Conservation (phyloP, 2,329 filamentous ascomycete genomes). For the Ascochyta rabiei region DNA sequence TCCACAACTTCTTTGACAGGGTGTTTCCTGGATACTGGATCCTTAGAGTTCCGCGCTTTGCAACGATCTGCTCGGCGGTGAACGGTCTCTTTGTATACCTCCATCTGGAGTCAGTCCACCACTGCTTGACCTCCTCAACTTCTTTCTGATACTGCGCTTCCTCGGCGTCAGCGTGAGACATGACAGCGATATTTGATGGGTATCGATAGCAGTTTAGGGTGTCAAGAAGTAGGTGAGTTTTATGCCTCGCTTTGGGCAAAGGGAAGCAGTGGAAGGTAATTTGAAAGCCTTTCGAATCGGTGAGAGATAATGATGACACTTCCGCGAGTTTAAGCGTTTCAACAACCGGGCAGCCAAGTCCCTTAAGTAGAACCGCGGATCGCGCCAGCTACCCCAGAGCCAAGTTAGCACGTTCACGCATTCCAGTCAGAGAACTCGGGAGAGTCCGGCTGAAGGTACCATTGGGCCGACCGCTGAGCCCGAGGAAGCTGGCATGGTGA, state of each 20-base stretch:
- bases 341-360: conserved; percentile 33
- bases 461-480: conserved; percentile 42
- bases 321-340: background rate
- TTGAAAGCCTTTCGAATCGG: conserved; percentile 2
- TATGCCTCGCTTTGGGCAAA: background rate
- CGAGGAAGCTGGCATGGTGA: conserved; percentile 34
- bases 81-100: conserved; percentile 89
- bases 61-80: conserved; percentile 95
- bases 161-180: conserved; percentile 63
- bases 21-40: conserved; percentile 90
- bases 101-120: conserved; percentile 95
- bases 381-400: conserved; percentile 24
- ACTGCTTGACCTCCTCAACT: conserved; percentile 85
- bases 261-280: background rate
- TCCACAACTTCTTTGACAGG: conserved; percentile 94
- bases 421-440: conserved; percentile 35
- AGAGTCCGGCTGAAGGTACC: conserved; percentile 41
- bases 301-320: conserved; percentile 34
- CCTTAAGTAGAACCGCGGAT: conserved; percentile 33
- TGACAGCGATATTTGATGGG: conserved; percentile 6
- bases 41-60: conserved; percentile 89
- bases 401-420: conserved; percentile 21
- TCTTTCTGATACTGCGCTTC: conserved; percentile 79
- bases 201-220: conserved; percentile 12
- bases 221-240: background rate